Evolutionary conservation across 2,329 filamentous ascomycete genomes (phyloP).

Genomic region (Colletotrichum gigasporum): DNA sequence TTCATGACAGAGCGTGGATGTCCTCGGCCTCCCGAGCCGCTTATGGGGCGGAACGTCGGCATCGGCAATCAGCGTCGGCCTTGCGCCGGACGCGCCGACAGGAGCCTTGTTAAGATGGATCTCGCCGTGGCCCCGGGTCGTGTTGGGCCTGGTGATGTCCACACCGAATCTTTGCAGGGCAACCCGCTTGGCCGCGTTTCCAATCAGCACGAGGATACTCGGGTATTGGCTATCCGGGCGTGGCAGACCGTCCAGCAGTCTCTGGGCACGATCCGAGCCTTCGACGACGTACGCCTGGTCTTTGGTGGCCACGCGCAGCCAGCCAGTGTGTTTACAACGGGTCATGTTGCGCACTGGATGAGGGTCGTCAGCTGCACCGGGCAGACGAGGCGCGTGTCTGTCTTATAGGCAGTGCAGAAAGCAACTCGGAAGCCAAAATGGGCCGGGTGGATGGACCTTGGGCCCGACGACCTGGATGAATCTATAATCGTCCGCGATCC

Average conservation of each 20-base stretch:
- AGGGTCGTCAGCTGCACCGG: neutral
- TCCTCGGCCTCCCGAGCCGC: neutral
- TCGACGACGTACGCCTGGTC: neutral
- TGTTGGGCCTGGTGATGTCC: neutral
- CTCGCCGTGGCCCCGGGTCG: neutral
- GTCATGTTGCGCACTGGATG: neutral
- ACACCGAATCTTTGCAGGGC: neutral
- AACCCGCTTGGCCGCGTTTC: neutral
- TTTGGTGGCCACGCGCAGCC: neutral
- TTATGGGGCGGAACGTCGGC: neutral
- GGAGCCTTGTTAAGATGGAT: neutral
- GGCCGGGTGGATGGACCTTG: neutral
- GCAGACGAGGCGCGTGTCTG: neutral
- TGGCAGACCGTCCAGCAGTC: neutral
- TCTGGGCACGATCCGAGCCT: neutral
- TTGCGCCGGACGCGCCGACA: neutral
- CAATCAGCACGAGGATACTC: neutral
- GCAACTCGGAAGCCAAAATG: neutral
- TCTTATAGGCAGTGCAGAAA: neutral
- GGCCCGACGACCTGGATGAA: neutral
- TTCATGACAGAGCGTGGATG: constrained; percentile 2
- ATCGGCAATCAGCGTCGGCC: neutral
- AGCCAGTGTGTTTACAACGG: neutral
- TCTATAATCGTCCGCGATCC: neutral
- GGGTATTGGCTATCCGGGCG: neutral